Percentiles rank a stretch among this genome's conserved stretches.
These are phyloP conservation scores for Rosa rugosa DNA, from an alignment of 306 rosid species.

Conservation along the genomic window DNA sequence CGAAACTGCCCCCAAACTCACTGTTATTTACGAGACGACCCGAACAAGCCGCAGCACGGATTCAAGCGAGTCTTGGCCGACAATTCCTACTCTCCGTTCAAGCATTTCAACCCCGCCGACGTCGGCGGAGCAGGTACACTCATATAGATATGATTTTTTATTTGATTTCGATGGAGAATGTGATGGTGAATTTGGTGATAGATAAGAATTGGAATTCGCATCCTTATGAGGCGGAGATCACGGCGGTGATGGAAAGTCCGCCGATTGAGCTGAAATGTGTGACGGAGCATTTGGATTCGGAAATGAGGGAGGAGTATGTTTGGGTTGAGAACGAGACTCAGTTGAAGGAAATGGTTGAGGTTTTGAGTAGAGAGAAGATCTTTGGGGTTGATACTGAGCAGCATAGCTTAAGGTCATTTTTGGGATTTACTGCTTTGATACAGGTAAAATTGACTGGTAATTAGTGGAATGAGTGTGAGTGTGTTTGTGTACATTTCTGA, in stretches of 20 bases:
- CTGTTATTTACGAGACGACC: constrained; percentile 63
- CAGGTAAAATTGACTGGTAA: constrained; percentile 42
- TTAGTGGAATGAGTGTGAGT: background rate
- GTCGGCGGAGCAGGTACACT: constrained; percentile 38
- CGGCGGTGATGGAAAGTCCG: constrained; percentile 41
- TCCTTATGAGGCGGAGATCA: constrained; percentile 69
- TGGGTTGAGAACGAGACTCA: constrained; percentile 75
- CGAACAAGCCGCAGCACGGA: constrained; percentile 55
- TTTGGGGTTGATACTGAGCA: constrained; percentile 92
- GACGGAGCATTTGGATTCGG: constrained; percentile 36
- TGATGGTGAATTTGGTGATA: constrained; percentile 25
- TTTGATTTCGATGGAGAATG: background rate
- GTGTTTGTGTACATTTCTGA: background rate
- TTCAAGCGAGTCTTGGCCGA: constrained; percentile 79
- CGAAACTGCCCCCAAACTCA: constrained; percentile 35
- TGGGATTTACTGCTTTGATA: constrained; percentile 80
- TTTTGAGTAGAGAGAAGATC: constrained; percentile 49
- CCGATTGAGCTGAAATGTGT: constrained; percentile 42
- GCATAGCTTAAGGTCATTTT: constrained; percentile 72
- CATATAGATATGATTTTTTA: background rate
- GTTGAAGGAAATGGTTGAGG: constrained; percentile 53
- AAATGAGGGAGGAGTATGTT: constrained; percentile 47
- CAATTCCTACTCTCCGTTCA: constrained; percentile 69
- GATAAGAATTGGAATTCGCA: constrained; percentile 52
- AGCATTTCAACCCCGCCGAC: constrained; percentile 45